phyloP scores from a whole-genome alignment of 345 rosid genomes.

The Eutrema heterophyllum region DNA sequence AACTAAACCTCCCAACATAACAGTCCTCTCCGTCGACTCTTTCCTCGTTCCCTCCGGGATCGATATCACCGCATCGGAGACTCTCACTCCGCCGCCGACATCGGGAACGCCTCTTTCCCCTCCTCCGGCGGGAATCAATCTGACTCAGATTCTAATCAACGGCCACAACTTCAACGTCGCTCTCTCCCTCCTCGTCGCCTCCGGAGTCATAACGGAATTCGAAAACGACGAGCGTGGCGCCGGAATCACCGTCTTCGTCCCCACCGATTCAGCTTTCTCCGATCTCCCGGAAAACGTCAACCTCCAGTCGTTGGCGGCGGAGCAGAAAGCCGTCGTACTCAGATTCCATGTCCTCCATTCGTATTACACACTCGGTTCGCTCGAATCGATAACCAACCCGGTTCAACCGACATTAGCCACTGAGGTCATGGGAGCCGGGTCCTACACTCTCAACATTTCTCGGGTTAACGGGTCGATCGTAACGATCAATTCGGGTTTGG shows the following conservation, averaged over 20 bases:
- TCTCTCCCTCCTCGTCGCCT: slow-evolving; percentile 71
- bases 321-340: slow-evolving; percentile 59
- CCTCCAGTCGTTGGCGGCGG: slow-evolving; percentile 74
- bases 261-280: slow-evolving; percentile 70
- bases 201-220: slow-evolving; percentile 70
- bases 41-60: slow-evolving; percentile 62
- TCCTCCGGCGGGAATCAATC: slow-evolving; percentile 50
- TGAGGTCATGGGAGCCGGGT: slow-evolving; percentile 70
- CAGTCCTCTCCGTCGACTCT: slow-evolving; percentile 58
- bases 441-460: slow-evolving; percentile 78
- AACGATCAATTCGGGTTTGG: slow-evolving; percentile 67
- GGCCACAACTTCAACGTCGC: slow-evolving; percentile 88
- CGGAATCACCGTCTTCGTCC: slow-evolving; percentile 84
- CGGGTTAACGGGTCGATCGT: slow-evolving; percentile 68
- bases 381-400: slow-evolving; percentile 86
- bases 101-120: slow-evolving; percentile 13
- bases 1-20: slow-evolving; percentile 61
- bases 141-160: slow-evolving; percentile 65
- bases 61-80: slow-evolving; percentile 69
- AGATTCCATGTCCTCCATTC: slow-evolving; percentile 87
- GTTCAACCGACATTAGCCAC: slow-evolving; percentile 90
- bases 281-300: slow-evolving; percentile 57
- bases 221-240: slow-evolving; percentile 85
- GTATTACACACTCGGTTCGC: slow-evolving; percentile 84
- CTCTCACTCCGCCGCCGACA: slow-evolving; percentile 42